Base-by-base conservation (phyloP, 179 eudicot species). In the Actinidia arguta region DNA sequence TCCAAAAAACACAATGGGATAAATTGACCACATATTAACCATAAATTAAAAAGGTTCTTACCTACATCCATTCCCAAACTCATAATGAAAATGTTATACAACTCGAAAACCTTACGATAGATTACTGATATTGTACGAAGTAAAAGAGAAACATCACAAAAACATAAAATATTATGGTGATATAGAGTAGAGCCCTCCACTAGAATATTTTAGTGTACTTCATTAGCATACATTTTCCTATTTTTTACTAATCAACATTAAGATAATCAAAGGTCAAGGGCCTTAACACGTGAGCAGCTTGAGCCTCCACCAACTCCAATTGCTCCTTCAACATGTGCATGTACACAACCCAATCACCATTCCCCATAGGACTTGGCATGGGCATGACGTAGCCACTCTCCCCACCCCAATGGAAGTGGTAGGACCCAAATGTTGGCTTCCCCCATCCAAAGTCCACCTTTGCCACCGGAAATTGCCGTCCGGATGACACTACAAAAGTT, bases 401-500 rank as follows among this genome's bases (percentile, higher is more conserved):
- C 2, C 92, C 94, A 1, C 93, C 91, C 91, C 93, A 91, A 0
- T 91, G 93, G 27, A 91, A 91, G 82, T 90, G 90, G 87, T 88
- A 91, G 24, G 93, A 93, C 81, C 92, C 91, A 68, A 93, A 93
- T 9, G 12, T 76, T 16, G 93, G 93, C 56, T 67, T 46, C 2
- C 94, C 93, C 91, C 91, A 92, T 76, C 94, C 94, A 7, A 91
- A 93, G 64, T 93, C 90, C 51, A 93, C 42, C 31, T 79, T 75
- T n/a, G 68, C 14, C 8, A 88, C 86, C 6, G 93, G 92, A 75
- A 93, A 93, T 61, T 85, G 78, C 8, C 69, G 74, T 12, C 74
- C 74, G 6, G 52, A 44, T 3, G 52, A 69, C 9, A 69, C 51
- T 51, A 69, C 74, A 11, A 69, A 44, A 69, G 52, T 16, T 2